Evolutionary conservation across 345 rosid genomes (phyloP), one percentile per base, ranked within the genome.

Genomic region (Bruguiera sexangula): DNA sequence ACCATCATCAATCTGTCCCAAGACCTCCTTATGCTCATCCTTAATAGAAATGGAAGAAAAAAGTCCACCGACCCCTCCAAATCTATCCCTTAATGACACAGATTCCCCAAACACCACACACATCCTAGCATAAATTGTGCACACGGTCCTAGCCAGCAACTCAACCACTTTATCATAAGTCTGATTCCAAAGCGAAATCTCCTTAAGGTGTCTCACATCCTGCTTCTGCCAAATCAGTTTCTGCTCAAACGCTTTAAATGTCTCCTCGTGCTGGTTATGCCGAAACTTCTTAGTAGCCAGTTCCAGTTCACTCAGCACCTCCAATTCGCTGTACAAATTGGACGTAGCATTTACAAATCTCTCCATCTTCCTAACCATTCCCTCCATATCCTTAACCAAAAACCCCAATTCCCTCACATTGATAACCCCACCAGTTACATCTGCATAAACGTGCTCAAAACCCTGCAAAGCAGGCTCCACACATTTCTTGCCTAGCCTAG

Each of bases 171-270:
- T 94, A 79, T 94, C 99, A 74, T 75, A 88, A 18, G 90, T 89
- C 73, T 91, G 96, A 59, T 78, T 91, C 99, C 99, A 94, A 39
- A 94, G 83, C 0, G 98, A 91, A 75, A 88, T 80, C 65, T 94
- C 97, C 83, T 85, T 86, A 50, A 94, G 90, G 82, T 91, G 93
- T 82, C 74, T 84, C 63, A 94, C 96, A 18, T 94, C 97, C 71
- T 94, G 97, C 77, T 71, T 94, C 86, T 94, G 98, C 98, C 98
- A 94, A 78, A 87, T 77, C 74, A 91, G 73, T 73, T 91, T 94
- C 93, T 94, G 99, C 80, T 94, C 92, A 24, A 88, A 91, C 20
- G 96, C 96, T 21, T 89, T 89, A 39, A 84, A 81, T 67, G 92
- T 91, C 80, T 85, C 95, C 78, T 91, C 95, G 69, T 89, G 92